Conservation (phyloP, 805 yeast species). For the Candida montana region DNA sequence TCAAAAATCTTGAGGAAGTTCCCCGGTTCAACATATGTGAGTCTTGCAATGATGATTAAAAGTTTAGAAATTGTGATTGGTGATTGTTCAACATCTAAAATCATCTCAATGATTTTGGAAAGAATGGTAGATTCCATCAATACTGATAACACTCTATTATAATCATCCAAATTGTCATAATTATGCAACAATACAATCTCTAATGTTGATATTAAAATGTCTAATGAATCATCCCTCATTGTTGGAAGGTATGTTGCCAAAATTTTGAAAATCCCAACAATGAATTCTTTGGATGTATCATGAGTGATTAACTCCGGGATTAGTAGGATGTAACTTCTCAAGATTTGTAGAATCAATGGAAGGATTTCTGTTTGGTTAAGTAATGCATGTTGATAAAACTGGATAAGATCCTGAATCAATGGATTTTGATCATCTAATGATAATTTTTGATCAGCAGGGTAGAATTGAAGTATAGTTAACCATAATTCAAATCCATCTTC, state of each 20-base stretch:
- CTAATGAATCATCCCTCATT: slow-evolving; percentile 68
- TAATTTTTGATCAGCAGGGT: slow-evolving; percentile 33
- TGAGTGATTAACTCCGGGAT: slow-evolving; percentile 35
- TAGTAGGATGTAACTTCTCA: slow-evolving; percentile 56
- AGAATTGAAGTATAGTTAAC: slow-evolving; percentile 62
- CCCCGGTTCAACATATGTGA: slow-evolving; percentile 30
- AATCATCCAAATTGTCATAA: slow-evolving; percentile 15
- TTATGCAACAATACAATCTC: slow-evolving; percentile 39
- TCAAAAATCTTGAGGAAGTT: slow-evolving; percentile 23
- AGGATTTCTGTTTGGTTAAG: slow-evolving; percentile 69
- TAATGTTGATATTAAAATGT: slow-evolving; percentile 46
- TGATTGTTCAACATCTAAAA: slow-evolving; percentile 28
- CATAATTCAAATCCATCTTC: slow-evolving; percentile 89
- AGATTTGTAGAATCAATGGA: slow-evolving; percentile 54
- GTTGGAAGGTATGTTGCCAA: slow-evolving; percentile 49
- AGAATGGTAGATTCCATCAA: slow-evolving; percentile 26
- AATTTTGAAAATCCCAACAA: slow-evolving; percentile 38
- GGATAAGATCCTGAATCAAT: slow-evolving; percentile 15
- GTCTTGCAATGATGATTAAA: slow-evolving; percentile 31
- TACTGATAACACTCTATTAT: slow-evolving; percentile 17
- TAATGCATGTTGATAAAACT: slow-evolving; percentile 50
- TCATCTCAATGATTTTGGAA: slow-evolving; percentile 24
- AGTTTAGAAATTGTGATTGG: slow-evolving; percentile 29
- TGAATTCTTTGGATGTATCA: slow-evolving; percentile 30
- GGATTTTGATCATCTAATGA: slow-evolving; percentile 12